Evolutionary conservation across 1,284 basidiomycete genomes (phyloP).

Genomic region (Bondarzewia mesenterica): DNA sequence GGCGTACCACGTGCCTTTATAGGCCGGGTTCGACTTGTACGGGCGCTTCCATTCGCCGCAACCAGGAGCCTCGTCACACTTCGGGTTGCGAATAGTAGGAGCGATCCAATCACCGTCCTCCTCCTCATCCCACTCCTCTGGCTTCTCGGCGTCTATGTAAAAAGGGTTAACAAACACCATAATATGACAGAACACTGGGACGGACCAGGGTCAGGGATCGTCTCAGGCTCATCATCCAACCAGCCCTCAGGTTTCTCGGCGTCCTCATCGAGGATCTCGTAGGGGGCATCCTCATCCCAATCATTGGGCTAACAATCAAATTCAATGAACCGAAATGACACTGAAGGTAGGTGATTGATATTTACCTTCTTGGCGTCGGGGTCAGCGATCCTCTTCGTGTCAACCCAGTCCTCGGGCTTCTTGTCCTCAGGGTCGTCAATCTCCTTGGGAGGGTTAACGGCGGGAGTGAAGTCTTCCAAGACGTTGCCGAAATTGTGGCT

Average conservation of each 20-base stretch:
- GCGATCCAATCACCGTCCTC: conserved; percentile 99
- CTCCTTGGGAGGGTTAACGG: conserved; percentile 89
- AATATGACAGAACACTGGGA: not conserved
- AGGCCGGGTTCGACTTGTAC: conserved; percentile 82
- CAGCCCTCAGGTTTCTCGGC: conserved; percentile 92
- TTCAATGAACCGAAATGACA: not conserved
- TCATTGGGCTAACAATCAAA: conserved; percentile 56
- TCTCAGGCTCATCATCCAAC: conserved; percentile 84
- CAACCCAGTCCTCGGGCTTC: conserved; percentile 95
- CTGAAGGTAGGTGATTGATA: not conserved
- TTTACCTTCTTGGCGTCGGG: conserved; percentile 64
- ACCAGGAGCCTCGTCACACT: conserved; percentile 83
- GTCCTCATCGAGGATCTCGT: conserved; percentile 82
- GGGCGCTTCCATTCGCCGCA: conserved; percentile 92
- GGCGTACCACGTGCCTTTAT: conserved; percentile 95
- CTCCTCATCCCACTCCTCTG: conserved; percentile 99
- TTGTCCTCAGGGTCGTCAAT: conserved; percentile 90
- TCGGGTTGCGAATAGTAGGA: conserved; percentile 83
- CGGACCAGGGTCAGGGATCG: conserved; percentile 80
- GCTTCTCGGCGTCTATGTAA: conserved; percentile 77
- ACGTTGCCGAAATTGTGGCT: conserved; percentile 75
- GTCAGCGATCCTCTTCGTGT: conserved; percentile 80
- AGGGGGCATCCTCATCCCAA: conserved; percentile 94
- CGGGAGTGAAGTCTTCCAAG: conserved; percentile 91
- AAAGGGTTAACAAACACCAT: not conserved